A percentile compares a stretch with the other conserved stretches of the same genome.
These are phyloP conservation scores for Berkeleyomyces basicola DNA, from an alignment of 2,329 filamentous ascomycete species.

Conservation along the genomic window DNA sequence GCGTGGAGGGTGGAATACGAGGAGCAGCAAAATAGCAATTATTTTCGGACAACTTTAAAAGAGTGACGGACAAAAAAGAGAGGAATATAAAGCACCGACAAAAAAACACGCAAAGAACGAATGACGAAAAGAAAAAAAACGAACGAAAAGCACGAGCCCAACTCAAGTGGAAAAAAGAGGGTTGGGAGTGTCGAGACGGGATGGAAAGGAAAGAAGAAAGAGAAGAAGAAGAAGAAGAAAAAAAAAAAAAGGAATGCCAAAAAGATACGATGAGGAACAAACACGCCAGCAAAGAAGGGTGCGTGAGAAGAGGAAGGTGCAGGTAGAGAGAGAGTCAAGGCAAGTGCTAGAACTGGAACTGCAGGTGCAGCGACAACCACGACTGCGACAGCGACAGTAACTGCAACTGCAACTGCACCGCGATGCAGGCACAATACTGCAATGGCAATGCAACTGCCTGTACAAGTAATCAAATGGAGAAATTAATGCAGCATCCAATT, in stretches of 20 bases:
- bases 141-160: neutral
- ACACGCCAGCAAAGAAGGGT: neutral
- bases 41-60: neutral
- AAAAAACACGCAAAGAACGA: constrained; percentile 5
- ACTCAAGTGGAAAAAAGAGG: neutral
- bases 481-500: neutral
- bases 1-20: neutral
- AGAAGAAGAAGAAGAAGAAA: neutral
- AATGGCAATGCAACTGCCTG: neutral
- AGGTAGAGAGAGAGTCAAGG: neutral
- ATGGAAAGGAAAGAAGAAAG: neutral
- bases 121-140: neutral
- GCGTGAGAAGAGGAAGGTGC: neutral
- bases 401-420: neutral
- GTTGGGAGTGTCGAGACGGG: neutral
- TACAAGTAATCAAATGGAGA: neutral
- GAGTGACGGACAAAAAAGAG: constrained; percentile 1
- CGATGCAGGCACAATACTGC: neutral
- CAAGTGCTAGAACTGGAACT: neutral
- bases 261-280: neutral
- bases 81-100: neutral
- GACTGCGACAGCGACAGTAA: neutral
- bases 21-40: neutral
- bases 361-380: neutral
- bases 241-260: neutral